Evolutionary conservation across 495 filamentous ascomycete species (phyloP).

Genomic region (Acidomyces sp.): DNA sequence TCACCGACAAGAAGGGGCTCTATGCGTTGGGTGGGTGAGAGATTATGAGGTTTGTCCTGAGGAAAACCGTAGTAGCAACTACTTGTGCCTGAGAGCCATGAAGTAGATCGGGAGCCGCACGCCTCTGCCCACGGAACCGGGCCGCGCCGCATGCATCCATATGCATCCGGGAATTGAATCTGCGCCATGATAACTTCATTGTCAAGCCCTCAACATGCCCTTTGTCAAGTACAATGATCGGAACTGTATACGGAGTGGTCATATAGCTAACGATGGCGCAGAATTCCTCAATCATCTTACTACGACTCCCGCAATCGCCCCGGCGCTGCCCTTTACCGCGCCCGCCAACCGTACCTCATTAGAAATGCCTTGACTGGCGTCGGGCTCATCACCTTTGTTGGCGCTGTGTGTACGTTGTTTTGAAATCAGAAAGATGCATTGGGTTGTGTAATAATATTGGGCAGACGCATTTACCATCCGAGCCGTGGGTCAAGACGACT

Average conservation of each 20-base stretch:
- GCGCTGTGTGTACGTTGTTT: slow-evolving; percentile 67
- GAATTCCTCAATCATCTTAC: slow-evolving; percentile 66
- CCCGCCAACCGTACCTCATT: slow-evolving; percentile 79
- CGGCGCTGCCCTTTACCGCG: slow-evolving; percentile 72
- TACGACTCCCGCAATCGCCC: slow-evolving; percentile 76
- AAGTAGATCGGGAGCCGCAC: background rate
- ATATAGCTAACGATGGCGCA: slow-evolving; percentile 24
- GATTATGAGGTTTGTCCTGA: no score
- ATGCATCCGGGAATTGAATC: no score
- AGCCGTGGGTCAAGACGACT: slow-evolving; percentile 90
- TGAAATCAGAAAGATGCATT: no score
- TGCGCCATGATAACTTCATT: no score
- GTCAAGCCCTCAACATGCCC: slow-evolving; percentile 6
- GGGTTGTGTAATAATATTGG: slow-evolving; percentile 1
- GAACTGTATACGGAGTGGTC: no score
- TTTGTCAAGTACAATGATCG: slow-evolving; percentile 3
- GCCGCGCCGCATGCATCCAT: no score
- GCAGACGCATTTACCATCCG: slow-evolving; percentile 78
- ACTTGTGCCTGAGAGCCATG: no score
- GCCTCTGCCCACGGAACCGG: no score
- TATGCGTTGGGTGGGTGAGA: no score
- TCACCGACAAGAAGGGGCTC: no score
- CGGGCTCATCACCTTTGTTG: slow-evolving; percentile 52
- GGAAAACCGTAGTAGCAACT: no score
- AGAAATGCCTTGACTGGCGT: slow-evolving; percentile 71